Evolutionary conservation across 495 filamentous ascomycete species (phyloP), one percentile per base, ranked within the genome.

Genomic region (Xylaria longipes): DNA sequence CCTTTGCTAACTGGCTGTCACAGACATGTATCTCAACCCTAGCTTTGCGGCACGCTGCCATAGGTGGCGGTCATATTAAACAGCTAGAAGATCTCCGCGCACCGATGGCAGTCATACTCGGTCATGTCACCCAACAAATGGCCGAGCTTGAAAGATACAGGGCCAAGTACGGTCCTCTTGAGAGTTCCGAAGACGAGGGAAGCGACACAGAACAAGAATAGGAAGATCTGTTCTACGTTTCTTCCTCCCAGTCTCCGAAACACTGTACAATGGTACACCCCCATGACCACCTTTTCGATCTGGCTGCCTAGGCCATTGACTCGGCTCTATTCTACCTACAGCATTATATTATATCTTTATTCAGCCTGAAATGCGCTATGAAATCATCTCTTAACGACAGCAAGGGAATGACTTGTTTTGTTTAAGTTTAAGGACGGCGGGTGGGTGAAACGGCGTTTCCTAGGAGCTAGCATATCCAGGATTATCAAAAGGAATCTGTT

Each of bases 1-100:
- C 17, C 29, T 50, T 48, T 70, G 41, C 76, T 80, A 68, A 80
- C 31, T 2, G 12, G 5, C 2, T 27, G 12, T 8, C 14, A 65
- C 58, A 91, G 89, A 86, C 89, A 54, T 90, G 90, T 72, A 83
- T 92, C 64, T 89, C 90, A 45, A 90, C 91, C 0, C 85, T 95
- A 43, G 80, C 85, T 9, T 74, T 93, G 46, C 89, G 92, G 52
- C 88, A 93, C 76, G 85, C 93, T 76, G 87, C 83, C 62, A 82
- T 84, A 46, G 82, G 84, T 35, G 56, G 73, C 22, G 81, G 82
- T 17, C 74, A 71, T 14, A 80, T 85, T 31, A 71, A 50, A 31
- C 71, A 79, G 29, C 79, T 86, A 20, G 79, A 81, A 33, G 84
- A 87, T 70, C 79, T 88, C 7, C 82, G 84, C 41, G 85, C 81